Base-by-base conservation (phyloP, 2,329 filamentous ascomycete genomes). In the Nemania abortiva region DNA sequence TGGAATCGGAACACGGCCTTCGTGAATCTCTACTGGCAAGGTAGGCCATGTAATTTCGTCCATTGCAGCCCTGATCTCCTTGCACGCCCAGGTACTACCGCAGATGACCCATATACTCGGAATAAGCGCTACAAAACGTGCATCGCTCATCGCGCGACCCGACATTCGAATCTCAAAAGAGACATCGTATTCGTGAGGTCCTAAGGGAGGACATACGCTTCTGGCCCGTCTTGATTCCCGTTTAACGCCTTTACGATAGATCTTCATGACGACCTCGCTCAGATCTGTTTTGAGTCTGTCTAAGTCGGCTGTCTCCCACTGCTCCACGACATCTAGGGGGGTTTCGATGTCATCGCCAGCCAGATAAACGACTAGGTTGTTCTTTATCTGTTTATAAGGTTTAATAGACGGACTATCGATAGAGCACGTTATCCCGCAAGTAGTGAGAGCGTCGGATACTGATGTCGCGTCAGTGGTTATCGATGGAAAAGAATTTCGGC, bases 91-190 rank as follows among this genome's bases (percentile, higher is more conserved):
- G 27, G 39, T 59, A 34, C 61, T 65, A n/a, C 61, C 66, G 37
- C 66, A 68, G 11, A 61, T 47, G 29, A 68, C 7, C 66, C 66
- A 68, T 13, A 68, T 65, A 9, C 53, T 56, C 22, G 66, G 66
- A n/a, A 34, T 39, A 11, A 68, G 47, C 6, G 49, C 42, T 34
- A 68, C 55, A 4, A 56, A n/a, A 29, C 57, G 24, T 37, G 66
- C 49, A 27, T 55, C 52, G 24, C 53, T 53, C 29, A 56, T 29
- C 6, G 62, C 62, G n/a, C 62, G 57, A 6, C 66, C 66, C 11
- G 66, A 65, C 66, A 65, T 65, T 22, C 66, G 66, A 24, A 69
- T 62, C 27, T 69, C 66, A 42, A 65, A 66, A 22, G 53, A 58
- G 47, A 69, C 13, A 13, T 69, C 66, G 24, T 69, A 65, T 54